Evolutionary conservation across 805 yeast genomes (phyloP), one percentile per base, ranked within the genome.

Genomic region (Monosporozyma unispora): DNA sequence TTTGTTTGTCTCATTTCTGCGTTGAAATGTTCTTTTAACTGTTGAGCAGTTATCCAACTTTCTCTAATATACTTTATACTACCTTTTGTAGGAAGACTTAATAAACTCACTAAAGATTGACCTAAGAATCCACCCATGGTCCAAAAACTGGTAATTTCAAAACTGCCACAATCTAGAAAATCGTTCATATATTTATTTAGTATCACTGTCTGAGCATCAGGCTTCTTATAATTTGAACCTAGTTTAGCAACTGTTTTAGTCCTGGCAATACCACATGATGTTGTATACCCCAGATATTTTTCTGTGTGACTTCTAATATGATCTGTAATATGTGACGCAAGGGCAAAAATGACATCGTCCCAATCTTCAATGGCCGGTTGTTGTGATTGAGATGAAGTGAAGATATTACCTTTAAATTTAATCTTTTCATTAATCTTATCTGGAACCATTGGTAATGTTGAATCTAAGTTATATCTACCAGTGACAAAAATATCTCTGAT

Each of bases 101-200:
- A 63, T 18, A 69, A 63, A n/a, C 66, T 62, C 16, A 73, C 53
- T 1, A 88, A 70, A 11, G 70, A 68, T 10, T 81, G 81, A 0
- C 99, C 99, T 9, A 75, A 67, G 55, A 87, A 87, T 2, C 98
- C 99, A 6, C 99, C 98, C 74, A 91, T 70, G 0, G 96, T 88
- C 77, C 96, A 84, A 50, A 91, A 78, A 56, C 89, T 95, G 0
- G 79, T 77, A 19, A 91, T 62, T 51, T 80, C 78, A 62, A 83
- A 81, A 23, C 76, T 71, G 1, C 62, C 68, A 37, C 56, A 48
- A 28, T 70, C 70, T 10, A 90, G 63, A 61, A 91, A 93, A 0
- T 60, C 57, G 2, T 68, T 53, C 1, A 82, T 69, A 14, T 77
- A 66, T 1, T 60, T 58, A 40, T 76, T 77, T 27, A 82, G 64